Conservation (phyloP, 495 filamentous ascomycete species). For the Thozetella sp. region DNA sequence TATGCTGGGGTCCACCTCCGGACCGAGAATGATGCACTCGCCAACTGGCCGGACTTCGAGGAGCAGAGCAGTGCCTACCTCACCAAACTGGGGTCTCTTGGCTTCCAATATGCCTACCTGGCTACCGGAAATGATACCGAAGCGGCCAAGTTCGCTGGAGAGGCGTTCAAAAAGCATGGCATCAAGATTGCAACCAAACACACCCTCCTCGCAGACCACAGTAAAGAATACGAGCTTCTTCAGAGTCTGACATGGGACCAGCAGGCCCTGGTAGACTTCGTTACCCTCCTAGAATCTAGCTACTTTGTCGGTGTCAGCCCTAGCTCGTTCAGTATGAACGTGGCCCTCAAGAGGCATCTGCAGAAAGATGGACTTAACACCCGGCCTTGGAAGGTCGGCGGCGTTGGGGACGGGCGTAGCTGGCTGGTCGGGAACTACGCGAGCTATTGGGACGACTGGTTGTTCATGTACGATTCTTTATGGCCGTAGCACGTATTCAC, state of each 20-base stretch:
- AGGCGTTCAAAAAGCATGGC: slow-evolving; percentile 4
- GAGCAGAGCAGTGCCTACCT: slow-evolving; percentile 39
- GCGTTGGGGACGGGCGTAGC: slow-evolving; percentile 37
- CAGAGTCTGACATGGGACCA: slow-evolving; percentile 44
- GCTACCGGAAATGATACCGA: slow-evolving; percentile 42
- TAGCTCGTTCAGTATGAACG: slow-evolving; percentile 46
- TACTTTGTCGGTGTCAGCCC: slow-evolving; percentile 45
- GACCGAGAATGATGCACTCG: slow-evolving; percentile 40
- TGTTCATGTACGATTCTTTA: slow-evolving; percentile 48
- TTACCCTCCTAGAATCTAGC: slow-evolving; percentile 34
- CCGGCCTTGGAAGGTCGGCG: slow-evolving; percentile 41
- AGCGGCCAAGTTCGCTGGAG: slow-evolving; percentile 22
- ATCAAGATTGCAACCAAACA: slow-evolving; percentile 35
- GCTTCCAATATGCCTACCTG: slow-evolving; percentile 35
- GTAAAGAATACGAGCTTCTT: slow-evolving; percentile 24
- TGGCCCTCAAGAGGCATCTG: slow-evolving; percentile 41
- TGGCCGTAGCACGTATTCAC: slow-evolving; percentile 28
- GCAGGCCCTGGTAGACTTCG: slow-evolving; percentile 42
- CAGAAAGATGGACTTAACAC: slow-evolving; percentile 35
- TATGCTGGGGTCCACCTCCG: slow-evolving; percentile 41
- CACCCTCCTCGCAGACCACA: slow-evolving; percentile 22
- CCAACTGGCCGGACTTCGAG: slow-evolving; percentile 39
- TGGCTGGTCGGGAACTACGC: slow-evolving; percentile 41
- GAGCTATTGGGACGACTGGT: slow-evolving; percentile 45
- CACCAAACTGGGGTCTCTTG: slow-evolving; percentile 17